Evolutionary conservation across 768 basidiomycete species (phyloP).

Genomic region (Piloderma croceum): DNA sequence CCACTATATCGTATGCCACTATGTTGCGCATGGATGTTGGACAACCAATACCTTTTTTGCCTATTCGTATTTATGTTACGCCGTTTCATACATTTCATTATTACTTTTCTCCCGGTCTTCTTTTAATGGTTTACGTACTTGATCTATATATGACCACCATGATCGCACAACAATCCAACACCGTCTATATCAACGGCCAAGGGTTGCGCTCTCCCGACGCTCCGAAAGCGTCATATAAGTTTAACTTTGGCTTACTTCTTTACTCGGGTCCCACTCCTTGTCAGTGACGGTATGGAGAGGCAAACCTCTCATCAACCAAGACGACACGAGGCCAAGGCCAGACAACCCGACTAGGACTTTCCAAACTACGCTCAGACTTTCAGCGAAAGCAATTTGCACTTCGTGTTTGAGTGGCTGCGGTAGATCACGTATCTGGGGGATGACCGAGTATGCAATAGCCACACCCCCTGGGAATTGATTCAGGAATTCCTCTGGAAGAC

Average conservation of each 20-base stretch:
- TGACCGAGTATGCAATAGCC: too few species aligned
- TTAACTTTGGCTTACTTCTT: constrained; percentile 10
- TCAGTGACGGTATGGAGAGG: constrained; percentile 17
- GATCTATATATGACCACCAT: too few species aligned
- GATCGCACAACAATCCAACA: too few species aligned
- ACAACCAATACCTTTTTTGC: too few species aligned
- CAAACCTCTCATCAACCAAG: constrained; percentile 17
- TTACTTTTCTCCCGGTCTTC: too few species aligned
- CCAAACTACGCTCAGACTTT: constrained; percentile 18
- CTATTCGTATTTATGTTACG: too few species aligned
- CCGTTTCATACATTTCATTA: too few species aligned
- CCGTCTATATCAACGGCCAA: too few species aligned
- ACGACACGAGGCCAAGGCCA: constrained; percentile 13
- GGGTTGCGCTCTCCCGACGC: too few species aligned
- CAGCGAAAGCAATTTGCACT: constrained; percentile 20
- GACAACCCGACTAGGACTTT: constrained; percentile 16
- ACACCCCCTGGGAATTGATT: constrained; percentile 7
- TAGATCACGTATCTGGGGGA: constrained; percentile 20
- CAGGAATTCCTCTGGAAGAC: constrained; percentile 13
- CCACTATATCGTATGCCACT: background rate
- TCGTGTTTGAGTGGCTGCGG: constrained; percentile 8
- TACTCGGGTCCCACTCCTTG: constrained; percentile 16
- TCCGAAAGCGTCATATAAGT: too few species aligned
- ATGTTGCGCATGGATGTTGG: too few species aligned
- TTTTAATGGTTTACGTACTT: too few species aligned